These are phyloP conservation scores for Amaranthus palmeri DNA, from an alignment of 148 eudicot genomes.

Conservation along the genomic window DNA sequence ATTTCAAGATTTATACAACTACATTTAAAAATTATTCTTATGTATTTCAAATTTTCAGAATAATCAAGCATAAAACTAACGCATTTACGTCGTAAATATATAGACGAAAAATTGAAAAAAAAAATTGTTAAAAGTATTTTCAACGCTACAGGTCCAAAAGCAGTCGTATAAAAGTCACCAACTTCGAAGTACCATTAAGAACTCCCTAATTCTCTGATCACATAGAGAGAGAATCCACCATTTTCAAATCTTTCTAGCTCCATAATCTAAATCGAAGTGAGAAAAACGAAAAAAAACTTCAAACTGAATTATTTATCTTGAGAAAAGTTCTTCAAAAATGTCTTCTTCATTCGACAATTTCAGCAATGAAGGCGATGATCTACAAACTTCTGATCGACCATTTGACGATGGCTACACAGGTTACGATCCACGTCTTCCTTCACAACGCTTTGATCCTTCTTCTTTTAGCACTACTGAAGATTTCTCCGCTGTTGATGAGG, in stretches of 20 bases:
- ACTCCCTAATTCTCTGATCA: not conserved
- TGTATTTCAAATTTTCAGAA: too few species aligned
- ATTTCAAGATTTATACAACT: too few species aligned
- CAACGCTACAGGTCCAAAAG: too few species aligned
- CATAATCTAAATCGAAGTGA: not conserved
- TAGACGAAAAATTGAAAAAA: too few species aligned
- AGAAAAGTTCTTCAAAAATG: conserved; percentile 13
- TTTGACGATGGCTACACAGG: conserved; percentile 41
- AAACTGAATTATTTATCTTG: not conserved
- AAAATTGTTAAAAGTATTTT: too few species aligned
- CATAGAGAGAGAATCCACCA: not conserved
- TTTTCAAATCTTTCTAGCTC: not conserved
- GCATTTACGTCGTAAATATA: too few species aligned
- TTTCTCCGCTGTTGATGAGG: conserved; percentile 40
- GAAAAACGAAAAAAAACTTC: not conserved
- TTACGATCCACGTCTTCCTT: conserved; percentile 24
- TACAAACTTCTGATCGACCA: conserved; percentile 30
- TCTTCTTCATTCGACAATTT: conserved; percentile 62
- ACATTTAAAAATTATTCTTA: too few species aligned
- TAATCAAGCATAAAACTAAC: too few species aligned
- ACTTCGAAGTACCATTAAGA: not conserved
- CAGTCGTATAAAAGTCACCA: not conserved
- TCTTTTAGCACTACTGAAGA: conserved; percentile 15
- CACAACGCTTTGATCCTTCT: conserved; percentile 22
- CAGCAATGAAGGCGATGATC: conserved; percentile 45